Conservation (phyloP, 1,139 yeast species). For the Saccharomyces hybrid region DNA sequence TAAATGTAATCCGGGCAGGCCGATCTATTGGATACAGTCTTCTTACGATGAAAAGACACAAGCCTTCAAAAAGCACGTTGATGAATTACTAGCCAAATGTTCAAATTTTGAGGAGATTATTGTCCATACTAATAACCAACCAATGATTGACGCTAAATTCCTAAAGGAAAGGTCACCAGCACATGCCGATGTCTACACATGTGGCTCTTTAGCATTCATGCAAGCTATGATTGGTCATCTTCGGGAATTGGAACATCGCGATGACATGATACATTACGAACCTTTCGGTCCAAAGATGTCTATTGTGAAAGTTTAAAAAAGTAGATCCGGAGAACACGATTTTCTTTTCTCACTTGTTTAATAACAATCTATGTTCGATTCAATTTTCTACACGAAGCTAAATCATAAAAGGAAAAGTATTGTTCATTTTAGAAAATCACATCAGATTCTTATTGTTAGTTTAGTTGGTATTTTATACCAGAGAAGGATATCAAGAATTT, state of each 20-base stretch:
- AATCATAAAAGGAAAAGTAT: background rate
- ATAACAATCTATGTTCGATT: background rate
- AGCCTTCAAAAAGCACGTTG: constrained; percentile 24
- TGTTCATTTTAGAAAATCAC: background rate
- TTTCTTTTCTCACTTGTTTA: background rate
- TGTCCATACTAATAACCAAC: constrained; percentile 20
- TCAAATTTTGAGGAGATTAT: constrained; percentile 13
- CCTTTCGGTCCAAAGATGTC: constrained; percentile 32
- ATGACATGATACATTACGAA: constrained; percentile 26
- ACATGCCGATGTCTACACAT: constrained; percentile 27
- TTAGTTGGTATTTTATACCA: background rate
- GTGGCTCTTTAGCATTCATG: constrained; percentile 30
- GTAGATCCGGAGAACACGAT: background rate
- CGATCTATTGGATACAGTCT: constrained; percentile 30
- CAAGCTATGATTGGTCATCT: constrained; percentile 22
- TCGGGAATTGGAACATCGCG: constrained; percentile 16
- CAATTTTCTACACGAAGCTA: background rate
- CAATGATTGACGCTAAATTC: constrained; percentile 23
- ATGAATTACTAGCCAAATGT: constrained; percentile 14
- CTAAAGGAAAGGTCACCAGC: constrained; percentile 20
- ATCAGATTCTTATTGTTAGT: background rate
- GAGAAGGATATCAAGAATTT: background rate
- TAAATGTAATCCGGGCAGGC: constrained; percentile 23
- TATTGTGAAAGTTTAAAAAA: constrained; percentile 18
- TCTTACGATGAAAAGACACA: constrained; percentile 17